phyloP scores from a whole-genome alignment of 2,329 filamentous ascomycete species.

The Bipolaris zeicola region DNA sequence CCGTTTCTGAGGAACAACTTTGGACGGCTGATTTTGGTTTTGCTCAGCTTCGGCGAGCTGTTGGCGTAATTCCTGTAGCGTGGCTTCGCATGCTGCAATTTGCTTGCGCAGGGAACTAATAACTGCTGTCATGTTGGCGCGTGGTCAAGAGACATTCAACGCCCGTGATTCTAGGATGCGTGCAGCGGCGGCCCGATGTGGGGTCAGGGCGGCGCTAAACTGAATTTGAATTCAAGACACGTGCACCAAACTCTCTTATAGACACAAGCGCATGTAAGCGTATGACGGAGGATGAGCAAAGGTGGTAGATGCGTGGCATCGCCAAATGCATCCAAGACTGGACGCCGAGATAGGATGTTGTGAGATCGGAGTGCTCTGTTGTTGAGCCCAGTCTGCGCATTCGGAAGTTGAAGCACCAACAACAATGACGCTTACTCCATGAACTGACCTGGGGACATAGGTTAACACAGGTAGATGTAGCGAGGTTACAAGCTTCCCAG shows the following conservation, averaged over 20 bases:
- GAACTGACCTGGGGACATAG: neutral
- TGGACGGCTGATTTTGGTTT: constrained; percentile 34
- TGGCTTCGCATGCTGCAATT: constrained; percentile 51
- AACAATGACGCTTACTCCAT: neutral
- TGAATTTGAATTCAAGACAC: neutral
- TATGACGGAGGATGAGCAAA: neutral
- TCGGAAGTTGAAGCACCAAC: neutral
- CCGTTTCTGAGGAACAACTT: constrained; percentile 27
- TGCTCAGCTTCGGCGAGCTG: constrained; percentile 53
- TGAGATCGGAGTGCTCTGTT: neutral
- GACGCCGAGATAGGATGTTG: no score
- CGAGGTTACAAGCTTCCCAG: neutral
- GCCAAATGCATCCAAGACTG: no score
- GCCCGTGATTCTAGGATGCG: constrained; percentile 6
- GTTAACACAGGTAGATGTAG: neutral
- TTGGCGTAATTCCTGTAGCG: constrained; percentile 48
- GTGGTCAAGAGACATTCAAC: constrained; percentile 4
- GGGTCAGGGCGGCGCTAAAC: neutral
- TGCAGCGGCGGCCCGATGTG: constrained; percentile 11
- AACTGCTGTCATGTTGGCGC: constrained; percentile 22
- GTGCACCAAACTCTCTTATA: neutral
- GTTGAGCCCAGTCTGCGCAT: neutral
- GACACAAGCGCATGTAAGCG: neutral
- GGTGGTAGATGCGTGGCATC: no score
- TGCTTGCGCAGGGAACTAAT: constrained; percentile 51